Percentiles rank a stretch among this genome's conserved stretches.
phyloP scores from a whole-genome alignment of 1,284 basidiomycete species.

The Ustilago nuda region DNA sequence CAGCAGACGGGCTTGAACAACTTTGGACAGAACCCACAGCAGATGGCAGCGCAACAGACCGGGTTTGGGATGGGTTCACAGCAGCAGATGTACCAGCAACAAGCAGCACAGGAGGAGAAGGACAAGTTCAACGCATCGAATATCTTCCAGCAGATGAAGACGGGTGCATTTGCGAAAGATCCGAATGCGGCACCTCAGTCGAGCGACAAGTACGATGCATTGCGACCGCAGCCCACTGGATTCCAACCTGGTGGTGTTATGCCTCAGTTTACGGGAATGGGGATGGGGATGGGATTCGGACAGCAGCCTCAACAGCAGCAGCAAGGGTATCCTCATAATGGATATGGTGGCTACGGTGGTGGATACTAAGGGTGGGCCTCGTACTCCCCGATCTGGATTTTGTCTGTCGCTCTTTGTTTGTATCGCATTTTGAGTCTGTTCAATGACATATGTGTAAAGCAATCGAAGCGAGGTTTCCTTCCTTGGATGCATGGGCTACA shows the following conservation, averaged over 20 bases:
- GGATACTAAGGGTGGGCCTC: conserved; percentile 16
- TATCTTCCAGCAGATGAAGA: conserved; percentile 67
- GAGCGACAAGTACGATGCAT: conserved; percentile 66
- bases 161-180: conserved; percentile 58
- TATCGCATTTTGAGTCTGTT: conserved; percentile 7
- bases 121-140: conserved; percentile 61
- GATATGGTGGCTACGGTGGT: conserved; percentile 40
- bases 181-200: conserved; percentile 54
- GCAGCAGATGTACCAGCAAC: conserved; percentile 50
- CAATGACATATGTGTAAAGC: neutral
- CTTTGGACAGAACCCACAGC: conserved; percentile 49
- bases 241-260: conserved; percentile 65
- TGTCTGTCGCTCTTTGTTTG: conserved; percentile 6
- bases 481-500: neutral
- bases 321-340: conserved; percentile 28
- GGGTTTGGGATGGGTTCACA: conserved; percentile 52
- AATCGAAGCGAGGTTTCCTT: neutral
- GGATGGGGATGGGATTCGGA: conserved; percentile 12
- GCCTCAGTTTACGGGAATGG: conserved; percentile 53
- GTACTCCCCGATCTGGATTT: neutral
- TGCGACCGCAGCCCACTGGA: conserved; percentile 68
- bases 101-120: conserved; percentile 44
- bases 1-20: conserved; percentile 42
- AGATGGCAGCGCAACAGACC: conserved; percentile 55
- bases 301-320: conserved; percentile 32